Conservation (phyloP, 441 rosid species). For the Aquilaria agallochum region DNA sequence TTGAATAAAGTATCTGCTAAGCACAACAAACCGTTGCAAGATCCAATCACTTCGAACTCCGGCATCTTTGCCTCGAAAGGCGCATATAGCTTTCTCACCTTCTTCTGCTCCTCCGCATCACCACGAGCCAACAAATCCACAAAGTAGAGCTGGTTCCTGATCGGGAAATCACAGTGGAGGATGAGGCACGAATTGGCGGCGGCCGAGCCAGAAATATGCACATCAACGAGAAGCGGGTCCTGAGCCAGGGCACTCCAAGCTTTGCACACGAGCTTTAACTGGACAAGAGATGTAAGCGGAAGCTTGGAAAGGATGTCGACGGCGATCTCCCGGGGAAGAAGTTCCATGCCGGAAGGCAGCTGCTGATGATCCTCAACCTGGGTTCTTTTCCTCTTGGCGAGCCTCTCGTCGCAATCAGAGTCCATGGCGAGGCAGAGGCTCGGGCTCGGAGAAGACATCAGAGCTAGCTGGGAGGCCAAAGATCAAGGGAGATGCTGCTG, state of each 20-base stretch:
- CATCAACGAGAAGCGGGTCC: conserved; percentile 34
- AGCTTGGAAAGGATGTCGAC: conserved; percentile 66
- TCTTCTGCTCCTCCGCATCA: conserved; percentile 15
- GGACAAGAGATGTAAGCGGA: conserved; percentile 66
- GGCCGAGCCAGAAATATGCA: conserved; percentile 24
- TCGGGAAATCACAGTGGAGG: conserved; percentile 74
- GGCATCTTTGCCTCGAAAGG: conserved; percentile 58
- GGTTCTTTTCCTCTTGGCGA: conserved; percentile 16
- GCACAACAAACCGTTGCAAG: conserved; percentile 73
- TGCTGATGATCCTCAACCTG: conserved; percentile 10
- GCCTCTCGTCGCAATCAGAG: conserved; percentile 12
- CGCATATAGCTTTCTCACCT: conserved; percentile 41
- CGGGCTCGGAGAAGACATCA: conserved; percentile 5
- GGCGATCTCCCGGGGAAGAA: conserved; percentile 59
- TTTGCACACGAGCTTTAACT: conserved; percentile 61
- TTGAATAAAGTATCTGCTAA: conserved; percentile 60
- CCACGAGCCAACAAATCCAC: conserved; percentile 39
- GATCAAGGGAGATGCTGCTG: background rate
- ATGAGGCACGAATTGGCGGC: conserved; percentile 53
- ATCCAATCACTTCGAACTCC: conserved; percentile 75
- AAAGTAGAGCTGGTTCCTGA: conserved; percentile 64
- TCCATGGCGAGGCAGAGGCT: conserved; percentile 17
- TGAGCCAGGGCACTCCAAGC: conserved; percentile 59
- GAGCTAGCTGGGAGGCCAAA: background rate
- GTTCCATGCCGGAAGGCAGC: conserved; percentile 37